Base-by-base conservation (phyloP, 495 filamentous ascomycete genomes). In the Schizothecium vesticola region DNA sequence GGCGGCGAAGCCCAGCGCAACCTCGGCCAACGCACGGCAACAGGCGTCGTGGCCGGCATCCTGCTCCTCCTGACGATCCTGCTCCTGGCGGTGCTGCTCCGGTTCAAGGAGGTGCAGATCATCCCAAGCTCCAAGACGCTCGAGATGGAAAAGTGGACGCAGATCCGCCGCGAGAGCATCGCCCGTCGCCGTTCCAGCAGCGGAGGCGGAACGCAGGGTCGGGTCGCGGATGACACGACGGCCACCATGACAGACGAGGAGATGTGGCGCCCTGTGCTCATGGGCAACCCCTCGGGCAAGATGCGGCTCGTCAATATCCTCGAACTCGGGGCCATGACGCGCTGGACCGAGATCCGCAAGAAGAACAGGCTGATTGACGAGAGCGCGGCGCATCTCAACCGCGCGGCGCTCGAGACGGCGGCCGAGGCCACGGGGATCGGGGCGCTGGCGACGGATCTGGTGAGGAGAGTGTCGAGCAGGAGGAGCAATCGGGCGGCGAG, bases 311-410 rank as follows among this genome's bases (percentile, higher is more conserved):
- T 92, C 82, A 90, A 85, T 68, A 74, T 90, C 28, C 79, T 92
- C 59, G 89, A 92, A 74, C 72, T 91, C 23, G 89, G 89, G 3
- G 76, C 77, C 23, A 74, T 88, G 79, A 88, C 81, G 56, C 77
- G 89, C 29, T 92, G 89, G 88, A 88, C 83, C 56, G 89, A 92
- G 78, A 90, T 92, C 73, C 80, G 89, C 69, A 83, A 82, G 74
- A 85, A 86, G 77, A 92, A 92, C 72, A 79, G 79, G 61, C 74
- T 92, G 68, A 81, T 88, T 36, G 82, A 86, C 70, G 70, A 79
- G 71, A 71, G 63, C 1, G 72, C 73, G 19, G 78, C 76, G 51
- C 77, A 76, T 68, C 69, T 82, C 16, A 83, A 83, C 61, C 75
- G 77, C 23, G 78, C 77, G 16, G 74, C 78, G 2, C 73, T 82